Base-by-base conservation (phyloP, 768 basidiomycete genomes). In the Mycena rebaudengoi region DNA sequence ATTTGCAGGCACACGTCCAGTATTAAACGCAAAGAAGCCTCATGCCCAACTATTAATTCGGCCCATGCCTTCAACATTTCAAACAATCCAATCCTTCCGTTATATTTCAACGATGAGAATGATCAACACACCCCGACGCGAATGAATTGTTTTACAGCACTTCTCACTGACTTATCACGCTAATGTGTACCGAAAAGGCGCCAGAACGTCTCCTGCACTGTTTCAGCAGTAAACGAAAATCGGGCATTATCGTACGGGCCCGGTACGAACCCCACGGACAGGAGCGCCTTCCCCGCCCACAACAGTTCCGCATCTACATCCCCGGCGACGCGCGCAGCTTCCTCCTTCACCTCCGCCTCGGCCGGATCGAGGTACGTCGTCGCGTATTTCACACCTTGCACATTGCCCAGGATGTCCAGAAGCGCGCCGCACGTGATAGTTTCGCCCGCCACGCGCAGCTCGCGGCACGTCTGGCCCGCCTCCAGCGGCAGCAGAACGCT, bases 371-470 rank as follows among this genome's bases (percentile, higher is more conserved):
- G 29, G 41, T 44, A 60, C 10, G 49, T 43, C 16, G 46, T 50
- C 23, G 44, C n/a, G 25, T 60, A 60, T 45, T 60, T 60, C 1
- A 51, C 58, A 25, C 40, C 58, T 6, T 60, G 58, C 29, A 60
- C 58, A 8, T 60, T 49, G 16, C 51, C 58, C 1, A 60, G 49
- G 16, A 51, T 28, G 37, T 37, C 48, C 39, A 60, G 41, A 40
- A 60, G 48, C 48, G 50, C 48, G 37, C 18, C 25, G 33, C 35
- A 60, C 5, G 58, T 60, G 20, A 60, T 14, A 23, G 50, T 48
- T 37, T 60, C 58, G 10, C 58, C 58, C 16, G 48, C 48, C 39
- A 60, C 58, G 49, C 58, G 28, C 39, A 60, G 40, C 7, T 60
- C 46, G 30, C 58, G 58, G 48, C 48, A 30, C 7, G 48, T 41